Base-by-base conservation (phyloP, 176 grass and related monocot genomes). In the Paspalum notatum region DNA sequence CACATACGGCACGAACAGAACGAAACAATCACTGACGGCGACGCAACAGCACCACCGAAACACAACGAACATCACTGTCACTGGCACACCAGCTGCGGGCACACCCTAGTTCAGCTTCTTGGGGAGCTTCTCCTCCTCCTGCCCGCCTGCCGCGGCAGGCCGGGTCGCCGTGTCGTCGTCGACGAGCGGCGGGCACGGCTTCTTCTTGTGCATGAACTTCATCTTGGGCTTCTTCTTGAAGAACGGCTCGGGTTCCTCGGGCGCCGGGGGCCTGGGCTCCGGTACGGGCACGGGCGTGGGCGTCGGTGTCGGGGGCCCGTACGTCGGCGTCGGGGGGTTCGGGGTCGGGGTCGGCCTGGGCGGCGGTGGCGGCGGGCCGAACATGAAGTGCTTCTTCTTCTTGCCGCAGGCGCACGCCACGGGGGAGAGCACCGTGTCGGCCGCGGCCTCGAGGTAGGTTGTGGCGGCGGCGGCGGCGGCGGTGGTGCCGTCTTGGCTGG, bases 191-290 rank as follows among this genome's bases (percentile, higher is more conserved):
- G 87, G 87, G 77, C 87, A 89, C 47, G 87, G 87, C 77, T 89
- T 89, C 87, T 85, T 89, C 87, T 71, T 89, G 87, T 85, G 82
- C 82, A 89, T 77, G 55, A 89, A 47, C 71, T 89, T 85, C 53
- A 88, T 37, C 75, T 84, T 88, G 0, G 75, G 86, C 76, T 89
- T 78, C 77, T 89, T 89, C 63, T 89, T 65, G 77, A 85, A 89
- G 71, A 84, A 76, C 39, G 87, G 87, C 71, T 85, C 41, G 40
- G 87, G 87, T 55, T 75, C 82, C n/a, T 71, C 71, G 48, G 73
- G 86, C 9, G 40, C 20, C 46, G 72, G 86, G 2, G 74, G 82
- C 63, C 75, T 71, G 48, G 87, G 78, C 51, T 56, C 65, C 51
- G 65, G 74, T 14, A 24, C 43, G 32, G 42, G 25, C 61, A 24